Evolutionary conservation across 2,329 filamentous ascomycete species (phyloP), one percentile per base, ranked within the genome.

Genomic region (Botryosphaeria agaves): DNA sequence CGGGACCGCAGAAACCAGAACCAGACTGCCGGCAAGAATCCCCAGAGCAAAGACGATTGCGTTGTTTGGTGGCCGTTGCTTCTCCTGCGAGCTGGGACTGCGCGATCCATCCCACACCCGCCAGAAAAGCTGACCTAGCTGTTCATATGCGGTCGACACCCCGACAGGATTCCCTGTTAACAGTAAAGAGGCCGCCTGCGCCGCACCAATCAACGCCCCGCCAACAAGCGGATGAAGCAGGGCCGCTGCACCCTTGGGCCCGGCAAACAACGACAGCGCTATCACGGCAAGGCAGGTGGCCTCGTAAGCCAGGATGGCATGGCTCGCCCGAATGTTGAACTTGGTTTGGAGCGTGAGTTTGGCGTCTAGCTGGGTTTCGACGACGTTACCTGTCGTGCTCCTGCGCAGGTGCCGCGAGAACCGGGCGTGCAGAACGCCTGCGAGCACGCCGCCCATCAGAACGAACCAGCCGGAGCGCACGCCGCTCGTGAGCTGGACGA

Each of bases 131-230:
- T 62, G 61, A 6, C 70, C 72, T 4, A 65, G 38, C 40, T 77
- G 70, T 41, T 76, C 69, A 39, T 70, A 78, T 0, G 64, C 65
- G 1, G 57, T 58, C 3, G 72, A 77, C 2, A 72, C 64, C 5
- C 74, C 73, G 3, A 80, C 46, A 34, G 74, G 57, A 24, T 59
- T 53, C 14, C 57, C 57, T 15, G 70, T 63, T 19, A 63, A 41
- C 7, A 68, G 34, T 0, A 76, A 46, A 0, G 69, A 74, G 3
- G 65, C 46, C 5, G 69, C 50, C 47, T 79, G 74, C 0, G 69
- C 62, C 2, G 56, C 42, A 2, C 68, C 70, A 34, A 80, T 67
- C 33, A 69, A 45, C 15, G 74, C 41, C 2, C 74, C 74, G 15
- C 72, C 71, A 3, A 56, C n/a, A 0, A 66, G 5, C 14, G 28